These are phyloP conservation scores for Wakefieldia striispora DNA, from an alignment of 768 basidiomycete species.

Conservation along the genomic window DNA sequence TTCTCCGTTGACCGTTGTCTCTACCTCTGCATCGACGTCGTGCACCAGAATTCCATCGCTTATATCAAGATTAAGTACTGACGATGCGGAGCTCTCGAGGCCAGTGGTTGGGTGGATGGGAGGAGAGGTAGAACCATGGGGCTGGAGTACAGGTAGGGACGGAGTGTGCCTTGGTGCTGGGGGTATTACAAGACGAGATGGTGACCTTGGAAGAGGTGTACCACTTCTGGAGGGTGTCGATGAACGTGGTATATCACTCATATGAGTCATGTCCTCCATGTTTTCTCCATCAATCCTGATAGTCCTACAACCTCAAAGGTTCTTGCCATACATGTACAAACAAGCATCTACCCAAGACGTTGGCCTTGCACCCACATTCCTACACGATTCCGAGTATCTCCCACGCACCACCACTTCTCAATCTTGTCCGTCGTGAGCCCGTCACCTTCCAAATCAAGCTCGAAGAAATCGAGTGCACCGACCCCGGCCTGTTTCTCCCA, in stretches of 20 bases:
- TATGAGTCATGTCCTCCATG: conserved; percentile 25
- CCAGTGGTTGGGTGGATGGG: conserved; percentile 32
- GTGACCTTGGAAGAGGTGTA: conserved; percentile 39
- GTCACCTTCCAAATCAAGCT: conserved; percentile 21
- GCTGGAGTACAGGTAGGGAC: conserved; percentile 56
- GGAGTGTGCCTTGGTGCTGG: conserved; percentile 50
- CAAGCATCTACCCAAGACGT: conserved; percentile 10
- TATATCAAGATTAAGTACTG: conserved; percentile 63
- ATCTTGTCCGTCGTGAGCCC: conserved; percentile 49
- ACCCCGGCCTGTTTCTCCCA: conserved; percentile 40
- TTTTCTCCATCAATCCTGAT: too few species aligned
- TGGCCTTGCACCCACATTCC: conserved; percentile 77
- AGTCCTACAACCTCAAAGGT: background rate
- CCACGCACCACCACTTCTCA: conserved; percentile 92
- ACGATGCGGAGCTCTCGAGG: conserved; percentile 68
- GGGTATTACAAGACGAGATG: conserved; percentile 54
- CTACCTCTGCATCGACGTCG: conserved; percentile 64
- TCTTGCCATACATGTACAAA: conserved; percentile 16
- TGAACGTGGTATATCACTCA: conserved; percentile 28
- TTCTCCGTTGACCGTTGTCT: conserved; percentile 53
- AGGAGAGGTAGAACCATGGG: conserved; percentile 39
- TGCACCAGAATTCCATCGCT: conserved; percentile 69
- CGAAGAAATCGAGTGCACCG: conserved; percentile 74
- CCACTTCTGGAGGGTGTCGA: conserved; percentile 36
- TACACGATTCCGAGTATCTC: conserved; percentile 62